Base-by-base conservation (phyloP, 768 basidiomycete genomes). In the Panaeolus cyanescens region DNA sequence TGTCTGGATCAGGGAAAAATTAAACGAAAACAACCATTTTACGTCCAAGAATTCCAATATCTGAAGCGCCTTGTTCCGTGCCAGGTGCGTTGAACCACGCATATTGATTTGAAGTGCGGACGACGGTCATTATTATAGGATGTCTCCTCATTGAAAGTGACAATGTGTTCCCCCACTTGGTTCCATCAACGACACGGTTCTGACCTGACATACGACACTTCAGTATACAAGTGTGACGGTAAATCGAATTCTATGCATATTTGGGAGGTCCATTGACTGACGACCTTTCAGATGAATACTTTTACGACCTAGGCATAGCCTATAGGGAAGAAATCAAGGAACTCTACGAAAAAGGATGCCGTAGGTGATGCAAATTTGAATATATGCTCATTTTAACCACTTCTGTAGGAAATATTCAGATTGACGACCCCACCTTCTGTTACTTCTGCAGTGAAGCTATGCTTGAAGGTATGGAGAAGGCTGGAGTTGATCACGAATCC, bases 111-210 rank as follows among this genome's bases (percentile, higher is more conserved):
- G 57, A 25, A 28, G 22, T 19, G 39, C n/a, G n/a, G n/a, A n/a
- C n/a, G n/a, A n/a, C n/a, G n/a, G n/a, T n/a, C n/a, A n/a, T 12
- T 9, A 13, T 55, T 36, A 31, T 61, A 87, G 84, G 88, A 90
- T 66, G 84, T 89, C 61, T 80, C 81, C 67, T 78, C 80, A 67
- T 81, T 92, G 71, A 92, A 93, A 71, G 67, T 92, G 61, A 91
- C 87, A 13, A 77, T 90, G 72, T 87, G 85, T 61, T 84, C 89
- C 0, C 90, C 90, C 3, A 85, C 86, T 33, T 89, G 88, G 87
- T 87, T 85, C 71, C 87, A 89, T 69, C 83, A 89, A 30, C 83
- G 85, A 25, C 87, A 88, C 68, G 89, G 89, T 55, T 79, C 78
- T 8, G 84, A 85, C 62, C 50, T 72, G 50, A 85, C 85, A 5